Conservation (phyloP, 2,329 filamentous ascomycete species). For the Mycosphaerelloides madeirae region DNA sequence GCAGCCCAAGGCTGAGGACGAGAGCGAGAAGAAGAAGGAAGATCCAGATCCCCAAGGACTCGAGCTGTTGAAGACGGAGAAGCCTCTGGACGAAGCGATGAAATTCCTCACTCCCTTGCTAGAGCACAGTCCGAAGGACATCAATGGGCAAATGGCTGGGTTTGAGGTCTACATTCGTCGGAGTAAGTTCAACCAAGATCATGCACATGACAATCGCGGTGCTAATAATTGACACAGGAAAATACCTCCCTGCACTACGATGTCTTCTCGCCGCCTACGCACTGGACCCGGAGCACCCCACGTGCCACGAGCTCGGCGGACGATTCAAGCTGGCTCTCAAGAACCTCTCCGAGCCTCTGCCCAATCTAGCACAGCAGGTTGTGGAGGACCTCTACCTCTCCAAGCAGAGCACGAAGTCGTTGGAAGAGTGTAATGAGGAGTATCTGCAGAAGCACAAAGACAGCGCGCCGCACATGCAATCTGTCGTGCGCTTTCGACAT, state of each 20-base stretch:
- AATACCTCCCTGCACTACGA: slow-evolving; percentile 80
- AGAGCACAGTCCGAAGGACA: slow-evolving; percentile 72
- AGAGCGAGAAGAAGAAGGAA: slow-evolving; percentile 63
- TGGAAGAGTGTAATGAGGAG: slow-evolving; percentile 61
- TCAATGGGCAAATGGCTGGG: slow-evolving; percentile 76
- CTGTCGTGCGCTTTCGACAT: slow-evolving; percentile 57
- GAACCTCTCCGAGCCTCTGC: slow-evolving; percentile 54
- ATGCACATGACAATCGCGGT: neutral
- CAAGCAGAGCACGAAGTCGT: slow-evolving; percentile 42
- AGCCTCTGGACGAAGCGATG: slow-evolving; percentile 77
- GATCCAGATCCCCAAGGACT: slow-evolving; percentile 83
- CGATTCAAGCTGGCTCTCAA: slow-evolving; percentile 51
- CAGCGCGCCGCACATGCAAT: slow-evolving; percentile 59
- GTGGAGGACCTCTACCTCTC: slow-evolving; percentile 61
- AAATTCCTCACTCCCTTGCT: slow-evolving; percentile 80
- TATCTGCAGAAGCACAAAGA: slow-evolving; percentile 60
- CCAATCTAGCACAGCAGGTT: slow-evolving; percentile 62
- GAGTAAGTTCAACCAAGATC: slow-evolving; percentile 53
- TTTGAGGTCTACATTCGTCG: slow-evolving; percentile 86
- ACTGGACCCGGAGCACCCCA: slow-evolving; percentile 65
- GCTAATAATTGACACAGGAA: slow-evolving; percentile 48
- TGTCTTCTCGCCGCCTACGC: slow-evolving; percentile 71
- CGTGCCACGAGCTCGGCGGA: slow-evolving; percentile 69
- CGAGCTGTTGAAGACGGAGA: slow-evolving; percentile 60
- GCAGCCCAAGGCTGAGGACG: slow-evolving; percentile 51